Base-by-base conservation (phyloP, 2,329 filamentous ascomycete genomes). In the Stagonosporopsis vannaccii region DNA sequence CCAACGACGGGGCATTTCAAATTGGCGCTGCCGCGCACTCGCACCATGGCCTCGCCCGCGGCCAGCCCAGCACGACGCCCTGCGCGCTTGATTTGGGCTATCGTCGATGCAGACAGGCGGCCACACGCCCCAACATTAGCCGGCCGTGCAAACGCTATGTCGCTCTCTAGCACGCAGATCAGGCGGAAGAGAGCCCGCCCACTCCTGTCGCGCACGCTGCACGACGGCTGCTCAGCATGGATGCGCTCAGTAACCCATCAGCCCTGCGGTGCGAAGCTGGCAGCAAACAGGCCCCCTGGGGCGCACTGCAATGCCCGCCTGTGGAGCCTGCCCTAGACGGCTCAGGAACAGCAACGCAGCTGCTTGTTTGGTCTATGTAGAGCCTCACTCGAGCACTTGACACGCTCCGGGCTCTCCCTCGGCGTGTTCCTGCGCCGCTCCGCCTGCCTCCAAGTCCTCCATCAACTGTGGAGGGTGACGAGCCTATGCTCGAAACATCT, bases 111-210 rank as follows among this genome's bases (percentile, higher is more conserved):
- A 39, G 36, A 42, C 40, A 17, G n/a, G 41, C 41, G 41, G 26
- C 26, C 41, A 43, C n/a, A 30, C 30, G 25, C 8, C 41, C 26
- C 41, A 43, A 32, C 23, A 69, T 68, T 70, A 68, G 43, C 68
- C 69, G 52, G 52, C 25, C 45, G 39, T 64, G 65, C 57, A 63
- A 64, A 66, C 65, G 65, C 62, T 60, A 59, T 65, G 58, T 63
- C 61, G 47, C 57, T 33, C 44, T 44, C 56, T 59, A 63, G 59
- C 58, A 52, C 44, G 63, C 61, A 66, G 66, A 69, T 69, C 66
- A 61, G 59, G 53, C 68, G 69, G 71, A 70, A 62, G 48, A 60
- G 46, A 56, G 60, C 53, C 67, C 67, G 61, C 59, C 66, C 63
- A 66, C 58, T 68, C 55, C 54, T 63, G 66, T 71, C 64, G 58